Base-by-base conservation (phyloP, 208 protist genomes). In the Trypanosoma lewisi region DNA sequence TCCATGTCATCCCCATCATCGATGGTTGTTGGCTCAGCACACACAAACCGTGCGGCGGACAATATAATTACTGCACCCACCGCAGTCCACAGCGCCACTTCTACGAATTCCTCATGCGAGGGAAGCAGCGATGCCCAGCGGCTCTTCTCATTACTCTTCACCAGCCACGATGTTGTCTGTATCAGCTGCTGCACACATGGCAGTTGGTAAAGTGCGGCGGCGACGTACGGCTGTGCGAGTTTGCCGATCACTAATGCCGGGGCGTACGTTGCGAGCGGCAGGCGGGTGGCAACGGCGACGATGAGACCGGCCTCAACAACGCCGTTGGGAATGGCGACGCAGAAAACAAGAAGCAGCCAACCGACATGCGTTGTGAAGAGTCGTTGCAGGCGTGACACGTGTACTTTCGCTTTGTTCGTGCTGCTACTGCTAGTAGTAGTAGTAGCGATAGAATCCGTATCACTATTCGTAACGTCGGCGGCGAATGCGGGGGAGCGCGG, bases 171-270 rank as follows among this genome's bases (percentile, higher is more conserved):
- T 16, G 44, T 14, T 5, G 0, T 19, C 17, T 50, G 63, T 17
- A 54, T 16, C 36, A 41, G 37, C 0, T 59, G 60, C 19, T 50
- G 36, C 2, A 89, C 27, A 48, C 9, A 39, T 49, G 75, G 83
- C 42, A 71, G 70, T 23, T 63, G 53, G 14, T 57, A 64, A 31
- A 87, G 51, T 17, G 71, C 69, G 12, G 85, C 78, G 7, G 69
- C 63, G 25, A 79, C 51, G 60, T 89, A 93, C 21, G 82, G 82
- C 37, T 76, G 74, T 42, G 78, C 30, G 19, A 93, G 58, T 52
- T 77, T 69, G n/a, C 80, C 80, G 6, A 83, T 49, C 4, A 89
- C 45, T 33, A 89, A 50, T 1, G 80, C 76, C 4, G 82, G 82
- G 4, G 59, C 54, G 67, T 84, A 89, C n/a, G 81, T 79, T 19